Evolutionary conservation across 768 basidiomycete species (phyloP).

Genomic region (Boletus rex-veris): DNA sequence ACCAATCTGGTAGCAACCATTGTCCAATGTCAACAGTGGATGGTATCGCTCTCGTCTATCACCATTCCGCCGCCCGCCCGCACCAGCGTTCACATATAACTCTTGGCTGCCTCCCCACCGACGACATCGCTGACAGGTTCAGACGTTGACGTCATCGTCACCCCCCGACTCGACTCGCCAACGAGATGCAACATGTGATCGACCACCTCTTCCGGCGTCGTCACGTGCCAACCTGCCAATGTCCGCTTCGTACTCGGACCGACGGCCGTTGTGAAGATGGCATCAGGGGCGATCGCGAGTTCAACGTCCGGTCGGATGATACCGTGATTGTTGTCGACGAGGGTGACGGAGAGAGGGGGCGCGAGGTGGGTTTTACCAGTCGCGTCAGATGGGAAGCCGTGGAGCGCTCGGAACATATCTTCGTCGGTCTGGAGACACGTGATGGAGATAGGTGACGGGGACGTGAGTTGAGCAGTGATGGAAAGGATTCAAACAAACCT

Average conservation of each 20-base stretch:
- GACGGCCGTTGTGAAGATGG: slow-evolving; percentile 90
- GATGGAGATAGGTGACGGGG: neutral
- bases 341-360: slow-evolving; percentile 51
- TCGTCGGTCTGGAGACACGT: slow-evolving; percentile 68
- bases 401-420: slow-evolving; percentile 96
- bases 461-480: too few species aligned
- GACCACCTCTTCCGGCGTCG: slow-evolving; percentile 81
- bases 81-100: slow-evolving; percentile 13
- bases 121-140: neutral
- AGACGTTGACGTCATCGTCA: neutral
- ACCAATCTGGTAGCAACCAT: too few species aligned
- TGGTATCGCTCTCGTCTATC: neutral
- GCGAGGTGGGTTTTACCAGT: slow-evolving; percentile 47
- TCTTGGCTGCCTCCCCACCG: slow-evolving; percentile 10
- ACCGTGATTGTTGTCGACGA: slow-evolving; percentile 23
- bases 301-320: slow-evolving; percentile 45
- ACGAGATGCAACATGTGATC: slow-evolving; percentile 71
- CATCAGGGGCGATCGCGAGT: slow-evolving; percentile 61
- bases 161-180: slow-evolving; percentile 25
- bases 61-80: neutral
- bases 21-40: too few species aligned
- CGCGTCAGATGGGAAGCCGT: slow-evolving; percentile 47
- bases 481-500: slow-evolving; percentile 43
- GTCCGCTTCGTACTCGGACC: slow-evolving; percentile 88
- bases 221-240: slow-evolving; percentile 89